A percentile compares a stretch with the other conserved stretches of the same genome.
phyloP scores from a whole-genome alignment of 768 basidiomycete species.

The Psilocybe cubensis region DNA sequence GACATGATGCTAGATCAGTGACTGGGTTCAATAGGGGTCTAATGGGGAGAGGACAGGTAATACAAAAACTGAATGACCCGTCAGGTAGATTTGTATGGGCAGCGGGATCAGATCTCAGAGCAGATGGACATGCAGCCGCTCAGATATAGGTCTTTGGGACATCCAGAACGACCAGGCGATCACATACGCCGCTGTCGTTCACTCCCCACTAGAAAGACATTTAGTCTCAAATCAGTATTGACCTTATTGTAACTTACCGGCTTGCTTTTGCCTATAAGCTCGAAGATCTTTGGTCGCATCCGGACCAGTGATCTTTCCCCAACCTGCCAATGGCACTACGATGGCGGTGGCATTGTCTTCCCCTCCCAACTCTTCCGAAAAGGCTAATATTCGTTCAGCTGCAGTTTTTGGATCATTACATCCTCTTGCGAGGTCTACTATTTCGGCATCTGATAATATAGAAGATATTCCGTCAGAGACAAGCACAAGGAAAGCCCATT shows the following conservation, averaged over 20 bases:
- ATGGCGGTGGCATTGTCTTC: slow-evolving; percentile 93
- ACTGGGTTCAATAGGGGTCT: slow-evolving; percentile 62
- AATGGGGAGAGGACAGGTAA: slow-evolving; percentile 89
- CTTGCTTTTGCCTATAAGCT: slow-evolving; percentile 75
- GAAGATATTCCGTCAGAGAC: slow-evolving; percentile 96
- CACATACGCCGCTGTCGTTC: slow-evolving; percentile 74
- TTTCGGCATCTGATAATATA: slow-evolving; percentile 90
- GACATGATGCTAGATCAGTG: slow-evolving; percentile 76
- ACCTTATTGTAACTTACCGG: slow-evolving; percentile 42
- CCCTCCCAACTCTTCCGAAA: slow-evolving; percentile 85
- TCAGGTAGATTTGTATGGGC: slow-evolving; percentile 88
- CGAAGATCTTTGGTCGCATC: slow-evolving; percentile 84
- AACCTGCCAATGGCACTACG: slow-evolving; percentile 90
- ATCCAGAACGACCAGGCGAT: slow-evolving; percentile 9
- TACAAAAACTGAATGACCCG: slow-evolving; percentile 73
- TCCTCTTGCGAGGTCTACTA: slow-evolving; percentile 84
- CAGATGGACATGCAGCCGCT: slow-evolving; percentile 85
- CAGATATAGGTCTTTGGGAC: slow-evolving; percentile 61
- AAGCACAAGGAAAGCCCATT: slow-evolving; percentile 87
- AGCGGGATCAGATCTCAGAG: slow-evolving; percentile 88
- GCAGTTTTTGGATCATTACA: slow-evolving; percentile 75
- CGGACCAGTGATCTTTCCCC: slow-evolving; percentile 80
- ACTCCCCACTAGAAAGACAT: slow-evolving; percentile 49
- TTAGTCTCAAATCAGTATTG: background rate
- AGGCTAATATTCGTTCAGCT: slow-evolving; percentile 82